Evolutionary conservation across 495 filamentous ascomycete genomes (phyloP).

Genomic region (Daldinia decipiens): DNA sequence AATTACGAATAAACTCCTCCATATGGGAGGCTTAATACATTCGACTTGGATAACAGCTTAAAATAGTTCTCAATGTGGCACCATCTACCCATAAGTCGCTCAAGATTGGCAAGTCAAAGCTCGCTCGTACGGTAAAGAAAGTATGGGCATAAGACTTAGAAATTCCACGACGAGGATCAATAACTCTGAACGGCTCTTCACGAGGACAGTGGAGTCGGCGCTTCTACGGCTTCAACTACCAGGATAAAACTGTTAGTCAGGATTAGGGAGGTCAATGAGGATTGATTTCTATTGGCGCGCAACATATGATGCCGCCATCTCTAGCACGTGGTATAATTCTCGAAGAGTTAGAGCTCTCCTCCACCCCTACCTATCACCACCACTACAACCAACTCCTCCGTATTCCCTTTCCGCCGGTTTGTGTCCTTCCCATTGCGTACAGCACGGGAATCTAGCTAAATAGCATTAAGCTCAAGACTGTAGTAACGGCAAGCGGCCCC

Average conservation of each 20-base stretch:
- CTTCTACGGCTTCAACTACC: constrained; percentile 38
- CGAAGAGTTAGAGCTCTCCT: constrained; percentile 28
- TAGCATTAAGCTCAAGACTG: constrained; percentile 22
- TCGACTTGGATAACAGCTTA: constrained; percentile 1
- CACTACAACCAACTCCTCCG: constrained; percentile 14
- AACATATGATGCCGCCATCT: constrained; percentile 22
- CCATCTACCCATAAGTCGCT: background rate
- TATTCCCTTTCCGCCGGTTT: constrained; percentile 7
- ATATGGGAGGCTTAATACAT: background rate
- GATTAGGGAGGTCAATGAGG: constrained; percentile 20
- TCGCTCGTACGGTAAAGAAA: constrained; percentile 2
- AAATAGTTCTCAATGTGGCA: constrained; percentile 4
- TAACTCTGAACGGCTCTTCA: background rate
- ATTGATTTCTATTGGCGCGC: constrained; percentile 35
- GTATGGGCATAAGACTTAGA: background rate
- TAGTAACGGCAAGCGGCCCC: constrained; percentile 26
- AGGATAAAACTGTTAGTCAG: constrained; percentile 29
- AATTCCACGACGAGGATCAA: background rate
- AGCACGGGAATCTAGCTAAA: constrained; percentile 9
- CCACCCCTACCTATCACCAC: constrained; percentile 2
- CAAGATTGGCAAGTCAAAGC: constrained; percentile 2
- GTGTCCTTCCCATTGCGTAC: constrained; percentile 12
- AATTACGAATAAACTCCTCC: background rate
- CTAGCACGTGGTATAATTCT: constrained; percentile 30
- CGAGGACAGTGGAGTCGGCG: constrained; percentile 28